Evolutionary conservation across 768 basidiomycete genomes (phyloP).

Genomic region (Lactifluus piperatus): DNA sequence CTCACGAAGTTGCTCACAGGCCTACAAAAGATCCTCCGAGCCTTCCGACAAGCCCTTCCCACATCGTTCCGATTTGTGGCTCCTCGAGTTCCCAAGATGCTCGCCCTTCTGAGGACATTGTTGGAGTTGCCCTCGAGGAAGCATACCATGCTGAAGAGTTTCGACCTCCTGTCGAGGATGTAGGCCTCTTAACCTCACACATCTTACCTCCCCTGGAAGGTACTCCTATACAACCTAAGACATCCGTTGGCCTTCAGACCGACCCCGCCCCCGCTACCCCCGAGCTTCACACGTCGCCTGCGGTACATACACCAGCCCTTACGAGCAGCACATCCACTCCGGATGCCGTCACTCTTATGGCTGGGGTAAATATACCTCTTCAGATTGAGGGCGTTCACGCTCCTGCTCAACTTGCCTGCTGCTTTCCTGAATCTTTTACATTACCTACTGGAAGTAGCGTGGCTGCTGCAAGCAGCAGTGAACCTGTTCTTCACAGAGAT

Average conservation of each 20-base stretch:
- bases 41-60: neutral
- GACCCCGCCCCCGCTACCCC: neutral
- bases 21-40: neutral
- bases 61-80: neutral
- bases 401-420: neutral
- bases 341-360: neutral
- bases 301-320: neutral
- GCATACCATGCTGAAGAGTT: neutral
- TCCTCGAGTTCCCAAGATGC: neutral
- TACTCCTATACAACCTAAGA: neutral
- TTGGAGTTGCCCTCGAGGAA: neutral
- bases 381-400: neutral
- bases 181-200: neutral
- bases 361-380: neutral
- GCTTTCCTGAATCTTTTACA: neutral
- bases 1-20: neutral
- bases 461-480: neutral
- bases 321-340: neutral
- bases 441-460: neutral
- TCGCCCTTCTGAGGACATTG: neutral
- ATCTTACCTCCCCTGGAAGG: neutral
- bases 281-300: neutral
- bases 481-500: neutral
- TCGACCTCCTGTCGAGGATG: neutral
- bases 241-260: neutral